These are phyloP conservation scores for Phytopythium boreale DNA, from an alignment of 352 stramenopile species.

Conservation along the genomic window DNA sequence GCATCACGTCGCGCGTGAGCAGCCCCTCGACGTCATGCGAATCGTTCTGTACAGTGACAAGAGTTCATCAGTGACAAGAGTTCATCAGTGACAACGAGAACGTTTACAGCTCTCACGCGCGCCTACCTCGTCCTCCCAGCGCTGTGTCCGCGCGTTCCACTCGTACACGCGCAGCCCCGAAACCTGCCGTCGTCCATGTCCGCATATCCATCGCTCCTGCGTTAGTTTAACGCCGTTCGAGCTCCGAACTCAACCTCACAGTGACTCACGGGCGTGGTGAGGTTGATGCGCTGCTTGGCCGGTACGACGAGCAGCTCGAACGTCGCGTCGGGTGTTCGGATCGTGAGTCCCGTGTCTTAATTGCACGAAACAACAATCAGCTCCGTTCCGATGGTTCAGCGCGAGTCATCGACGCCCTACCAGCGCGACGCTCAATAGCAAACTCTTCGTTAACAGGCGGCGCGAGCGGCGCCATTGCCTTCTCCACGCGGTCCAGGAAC, in stretches of 20 bases:
- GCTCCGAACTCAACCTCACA: neutral
- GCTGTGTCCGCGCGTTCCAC: conserved; percentile 64
- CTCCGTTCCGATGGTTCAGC: neutral
- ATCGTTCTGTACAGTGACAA: conserved; percentile 35
- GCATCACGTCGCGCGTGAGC: conserved; percentile 80
- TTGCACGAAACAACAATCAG: neutral
- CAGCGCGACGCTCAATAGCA: conserved; percentile 35
- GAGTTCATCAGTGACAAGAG: too few relatives aligned
- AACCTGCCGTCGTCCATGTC: conserved; percentile 30
- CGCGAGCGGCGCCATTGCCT: conserved; percentile 51
- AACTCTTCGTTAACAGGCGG: conserved; percentile 65
- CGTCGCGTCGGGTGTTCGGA: conserved; percentile 45
- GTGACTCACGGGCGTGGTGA: conserved; percentile 48
- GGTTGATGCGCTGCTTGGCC: conserved; percentile 67
- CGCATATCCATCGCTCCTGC: neutral
- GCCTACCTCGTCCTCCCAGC: conserved; percentile 77
- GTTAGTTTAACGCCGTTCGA: neutral
- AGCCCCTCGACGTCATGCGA: conserved; percentile 79
- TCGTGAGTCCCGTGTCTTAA: conserved; percentile 38
- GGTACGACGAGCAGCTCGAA: conserved; percentile 60
- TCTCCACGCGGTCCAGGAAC: conserved; percentile 69
- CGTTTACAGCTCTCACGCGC: neutral
- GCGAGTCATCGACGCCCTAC: conserved; percentile 9
- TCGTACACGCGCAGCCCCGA: conserved; percentile 69
- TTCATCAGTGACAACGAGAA: conserved; percentile 9